These are phyloP conservation scores for Cardamine occulta DNA, from an alignment of 345 rosid genomes.

Conservation along the genomic window DNA sequence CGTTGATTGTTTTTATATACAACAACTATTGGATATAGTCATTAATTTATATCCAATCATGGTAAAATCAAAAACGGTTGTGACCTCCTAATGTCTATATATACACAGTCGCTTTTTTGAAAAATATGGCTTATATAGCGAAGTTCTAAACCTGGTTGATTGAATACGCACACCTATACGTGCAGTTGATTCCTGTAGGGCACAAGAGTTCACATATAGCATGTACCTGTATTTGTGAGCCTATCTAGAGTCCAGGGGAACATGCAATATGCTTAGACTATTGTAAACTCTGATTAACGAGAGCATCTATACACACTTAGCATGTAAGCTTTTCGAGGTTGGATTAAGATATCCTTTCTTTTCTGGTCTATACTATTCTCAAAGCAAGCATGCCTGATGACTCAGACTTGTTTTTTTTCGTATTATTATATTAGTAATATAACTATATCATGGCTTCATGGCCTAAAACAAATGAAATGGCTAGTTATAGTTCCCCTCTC, in stretches of 20 bases:
- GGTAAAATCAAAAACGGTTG: not conserved
- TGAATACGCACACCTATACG: too few relatives aligned
- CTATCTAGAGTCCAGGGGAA: slow-evolving; percentile 28
- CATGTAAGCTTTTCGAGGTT: slow-evolving; percentile 42
- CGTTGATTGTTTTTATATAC: too few relatives aligned
- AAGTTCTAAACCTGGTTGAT: not conserved
- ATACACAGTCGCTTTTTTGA: not conserved
- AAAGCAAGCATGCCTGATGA: slow-evolving; percentile 48
- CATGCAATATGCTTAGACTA: slow-evolving; percentile 40
- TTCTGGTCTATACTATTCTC: slow-evolving; percentile 43
- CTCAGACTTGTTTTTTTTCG: slow-evolving; percentile 24
- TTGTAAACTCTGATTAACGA: slow-evolving; percentile 39
- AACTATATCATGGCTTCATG: slow-evolving; percentile 31
- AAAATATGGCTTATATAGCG: not conserved
- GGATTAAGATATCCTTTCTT: slow-evolving; percentile 38
- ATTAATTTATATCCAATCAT: not conserved
- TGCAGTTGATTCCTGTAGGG: slow-evolving; percentile 26
- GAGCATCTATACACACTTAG: slow-evolving; percentile 43
- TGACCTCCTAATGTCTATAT: not conserved
- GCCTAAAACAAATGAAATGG: slow-evolving; percentile 35
- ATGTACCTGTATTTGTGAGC: slow-evolving; percentile 40
- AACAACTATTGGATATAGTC: not conserved
- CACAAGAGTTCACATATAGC: slow-evolving; percentile 29
- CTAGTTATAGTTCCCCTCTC: slow-evolving; percentile 43
- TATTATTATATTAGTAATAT: slow-evolving; percentile 9